Evolutionary conservation across 139 green algal species (phyloP), one percentile per base, ranked within the genome.

Genomic region (Volvox reticuliferus): DNA sequence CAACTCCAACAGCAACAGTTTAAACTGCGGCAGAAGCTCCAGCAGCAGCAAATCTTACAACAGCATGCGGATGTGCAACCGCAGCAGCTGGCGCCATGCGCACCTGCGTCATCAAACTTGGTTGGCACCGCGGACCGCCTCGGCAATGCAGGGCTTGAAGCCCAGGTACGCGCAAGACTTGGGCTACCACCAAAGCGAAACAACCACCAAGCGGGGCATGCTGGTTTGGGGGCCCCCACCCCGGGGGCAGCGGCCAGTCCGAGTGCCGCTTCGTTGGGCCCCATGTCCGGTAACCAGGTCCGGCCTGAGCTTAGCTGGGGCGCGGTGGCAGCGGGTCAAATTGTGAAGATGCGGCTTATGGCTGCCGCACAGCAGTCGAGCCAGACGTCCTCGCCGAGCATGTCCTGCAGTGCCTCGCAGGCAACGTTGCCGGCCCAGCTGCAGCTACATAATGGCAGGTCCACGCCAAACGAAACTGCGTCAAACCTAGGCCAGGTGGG

Each of bases 101-200:
- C 28, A 33, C 37, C 32, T 35, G 17, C 0, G n/a, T 33, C 78
- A 24, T 82, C 33, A 32, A 79, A n/a, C 18, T 19, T 82, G 28
- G 1, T 44, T 13, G 78, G 37, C 78, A 26, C 35, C 1, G 17
- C 16, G 13, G 33, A 62, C 36, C 78, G n/a, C 78, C 21, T 73
- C 65, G 65, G 65, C 65, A 30, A 35, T 24, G 37, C 36, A 2
- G 67, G 24, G 24, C 22, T 88, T 13, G 83, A 88, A 28, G 67
- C 83, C 22, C 36, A 67, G 67, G 67, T 88, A 0, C 83, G 83
- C 1, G 83, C 83, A 9, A 36, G 83, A 28, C 67, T 88, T 36
- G 83, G 83, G 13, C 36, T 88, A 37, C 67, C 67, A 68, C 83
- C 83, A 16, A 88, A 88, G 67, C 82, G 82, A 33, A 79, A 24